phyloP scores from a whole-genome alignment of 164 flowering plant genomes.

The Vitis cinerea region DNA sequence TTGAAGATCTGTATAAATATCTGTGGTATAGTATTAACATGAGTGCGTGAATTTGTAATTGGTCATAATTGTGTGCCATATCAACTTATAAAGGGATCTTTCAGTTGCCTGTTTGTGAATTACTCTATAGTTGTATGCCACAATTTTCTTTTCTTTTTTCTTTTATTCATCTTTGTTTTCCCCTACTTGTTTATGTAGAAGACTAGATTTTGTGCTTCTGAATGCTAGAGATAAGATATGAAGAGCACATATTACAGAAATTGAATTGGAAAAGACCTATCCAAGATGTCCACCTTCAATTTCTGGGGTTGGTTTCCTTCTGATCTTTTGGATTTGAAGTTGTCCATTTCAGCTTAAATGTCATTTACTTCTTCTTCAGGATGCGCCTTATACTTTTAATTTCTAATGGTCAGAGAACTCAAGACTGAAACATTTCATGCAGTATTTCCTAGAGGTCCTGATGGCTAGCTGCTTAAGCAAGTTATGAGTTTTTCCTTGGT shows the following conservation, averaged over 20 bases:
- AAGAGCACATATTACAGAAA: conserved; percentile 51
- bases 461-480: not conserved
- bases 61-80: no score
- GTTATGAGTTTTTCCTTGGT: not conserved
- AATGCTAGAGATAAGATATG: conserved; percentile 53
- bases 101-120: no score
- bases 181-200: no score
- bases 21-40: no score
- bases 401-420: conserved; percentile 54
- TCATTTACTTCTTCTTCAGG: conserved; percentile 39
- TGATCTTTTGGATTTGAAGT: conserved; percentile 2
- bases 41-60: no score
- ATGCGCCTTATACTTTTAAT: conserved; percentile 60
- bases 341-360: conserved; percentile 1
- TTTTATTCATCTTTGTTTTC: no score
- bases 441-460: conserved; percentile 50
- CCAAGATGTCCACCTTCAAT: conserved; percentile 60
- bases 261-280: conserved; percentile 51
- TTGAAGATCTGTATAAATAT: no score
- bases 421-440: conserved; percentile 46
- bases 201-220: conserved; percentile 2
- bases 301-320: conserved; percentile 50
- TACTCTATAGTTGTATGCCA: no score
- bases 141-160: no score
- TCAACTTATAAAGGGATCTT: no score